A percentile compares a stretch with the other conserved stretches of the same genome.
phyloP scores from a whole-genome alignment of 371 early-diverging fungal species.

The Nematocida major region DNA sequence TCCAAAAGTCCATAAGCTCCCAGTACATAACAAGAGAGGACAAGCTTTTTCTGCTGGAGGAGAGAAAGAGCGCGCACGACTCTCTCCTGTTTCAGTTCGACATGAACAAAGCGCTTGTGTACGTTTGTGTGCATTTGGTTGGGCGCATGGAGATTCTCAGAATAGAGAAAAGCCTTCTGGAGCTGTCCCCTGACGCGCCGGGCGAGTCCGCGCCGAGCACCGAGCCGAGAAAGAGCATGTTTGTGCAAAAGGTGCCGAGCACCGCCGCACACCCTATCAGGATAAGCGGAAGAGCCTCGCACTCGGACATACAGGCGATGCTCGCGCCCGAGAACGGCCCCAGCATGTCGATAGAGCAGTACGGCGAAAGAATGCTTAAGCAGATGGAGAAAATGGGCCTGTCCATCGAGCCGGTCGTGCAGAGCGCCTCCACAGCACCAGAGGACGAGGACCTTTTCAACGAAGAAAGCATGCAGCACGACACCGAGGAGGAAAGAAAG shows the following conservation, averaged over 20 bases:
- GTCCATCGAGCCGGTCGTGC: background rate
- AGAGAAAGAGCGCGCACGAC: background rate
- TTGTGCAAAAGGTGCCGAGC: slow-evolving; percentile 2
- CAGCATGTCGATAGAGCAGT: slow-evolving; percentile 45
- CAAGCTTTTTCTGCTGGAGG: slow-evolving; percentile 7
- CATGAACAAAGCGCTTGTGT: background rate
- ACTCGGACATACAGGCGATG: slow-evolving; percentile 12
- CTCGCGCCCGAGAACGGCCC: slow-evolving; percentile 5
- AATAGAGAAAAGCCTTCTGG: slow-evolving; percentile 20
- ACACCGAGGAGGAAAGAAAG: background rate
- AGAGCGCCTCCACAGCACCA: background rate
- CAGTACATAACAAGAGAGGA: slow-evolving; percentile 25
- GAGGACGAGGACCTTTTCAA: background rate
- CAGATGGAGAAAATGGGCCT: background rate
- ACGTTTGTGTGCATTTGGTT: background rate
- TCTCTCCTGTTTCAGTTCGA: background rate
- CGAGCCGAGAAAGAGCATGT: background rate
- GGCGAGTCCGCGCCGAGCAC: background rate
- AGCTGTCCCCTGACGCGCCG: background rate
- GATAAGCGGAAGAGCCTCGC: background rate
- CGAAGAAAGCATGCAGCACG: background rate
- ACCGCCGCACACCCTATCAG: slow-evolving; percentile 5
- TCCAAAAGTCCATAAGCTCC: background rate
- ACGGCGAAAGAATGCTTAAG: slow-evolving; percentile 42
- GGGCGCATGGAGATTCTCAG: slow-evolving; percentile 1